A percentile compares a stretch with the other conserved stretches of the same genome.
Evolutionary conservation across 208 protist species (phyloP).

Genomic region (Acanthamoeba sp.): DNA sequence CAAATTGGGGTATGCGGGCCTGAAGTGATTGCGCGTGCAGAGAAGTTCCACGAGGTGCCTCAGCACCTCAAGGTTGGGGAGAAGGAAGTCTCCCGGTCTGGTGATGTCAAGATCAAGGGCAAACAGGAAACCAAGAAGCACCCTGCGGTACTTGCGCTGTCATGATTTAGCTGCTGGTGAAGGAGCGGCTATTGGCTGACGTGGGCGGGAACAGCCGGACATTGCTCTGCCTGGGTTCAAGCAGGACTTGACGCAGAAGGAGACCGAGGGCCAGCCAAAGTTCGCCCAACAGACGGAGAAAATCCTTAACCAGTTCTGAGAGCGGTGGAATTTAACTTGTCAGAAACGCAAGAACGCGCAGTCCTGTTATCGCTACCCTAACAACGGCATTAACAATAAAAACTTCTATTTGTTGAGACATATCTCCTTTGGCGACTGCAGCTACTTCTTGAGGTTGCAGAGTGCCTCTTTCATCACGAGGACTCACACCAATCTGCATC

Average conservation of each 20-base stretch:
- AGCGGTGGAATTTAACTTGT: background rate
- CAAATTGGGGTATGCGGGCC: too few species aligned
- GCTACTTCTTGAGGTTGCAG: too few species aligned
- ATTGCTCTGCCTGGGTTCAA: background rate
- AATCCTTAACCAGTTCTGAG: slow-evolving; percentile 33
- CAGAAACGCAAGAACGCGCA: background rate
- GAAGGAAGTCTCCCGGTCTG: background rate
- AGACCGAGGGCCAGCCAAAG: slow-evolving; percentile 8
- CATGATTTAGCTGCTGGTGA: background rate
- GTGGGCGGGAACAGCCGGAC: background rate
- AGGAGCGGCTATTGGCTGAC: background rate
- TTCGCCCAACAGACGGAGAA: background rate
- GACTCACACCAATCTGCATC: too few species aligned
- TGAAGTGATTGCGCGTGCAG: too few species aligned
- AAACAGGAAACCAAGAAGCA: background rate
- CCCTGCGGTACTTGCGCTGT: background rate
- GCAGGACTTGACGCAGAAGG: background rate
- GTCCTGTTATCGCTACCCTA: background rate
- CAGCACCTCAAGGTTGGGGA: slow-evolving; percentile 47
- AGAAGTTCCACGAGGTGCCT: background rate
- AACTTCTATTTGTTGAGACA: too few species aligned
- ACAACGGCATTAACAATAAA: too few species aligned
- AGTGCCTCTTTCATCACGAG: too few species aligned
- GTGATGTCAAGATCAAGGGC: background rate
- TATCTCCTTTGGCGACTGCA: too few species aligned